phyloP scores from a whole-genome alignment of 306 rosid genomes.

The Neltuma alba region DNA sequence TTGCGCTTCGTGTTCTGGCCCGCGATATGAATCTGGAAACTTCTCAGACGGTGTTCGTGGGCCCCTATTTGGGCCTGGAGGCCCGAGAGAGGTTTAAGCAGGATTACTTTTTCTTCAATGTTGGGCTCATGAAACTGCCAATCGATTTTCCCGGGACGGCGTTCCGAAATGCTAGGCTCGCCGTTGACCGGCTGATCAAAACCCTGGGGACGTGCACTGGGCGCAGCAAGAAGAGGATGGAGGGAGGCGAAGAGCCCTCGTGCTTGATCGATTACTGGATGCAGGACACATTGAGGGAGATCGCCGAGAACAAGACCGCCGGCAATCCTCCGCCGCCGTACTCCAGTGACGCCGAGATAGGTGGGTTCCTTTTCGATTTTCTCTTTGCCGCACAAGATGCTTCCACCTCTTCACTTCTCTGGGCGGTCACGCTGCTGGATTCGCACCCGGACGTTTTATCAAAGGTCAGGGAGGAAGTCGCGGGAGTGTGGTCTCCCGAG shows the following conservation, averaged over 20 bases:
- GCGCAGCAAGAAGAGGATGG: constrained; percentile 60
- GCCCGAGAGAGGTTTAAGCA: constrained; percentile 60
- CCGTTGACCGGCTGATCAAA: constrained; percentile 58
- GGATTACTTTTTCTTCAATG: constrained; percentile 77
- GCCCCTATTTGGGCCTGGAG: constrained; percentile 60
- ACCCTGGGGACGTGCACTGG: constrained; percentile 51
- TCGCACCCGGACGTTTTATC: constrained; percentile 66
- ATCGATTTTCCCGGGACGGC: constrained; percentile 78
- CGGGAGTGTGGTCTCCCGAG: constrained; percentile 66
- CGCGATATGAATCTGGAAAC: constrained; percentile 89
- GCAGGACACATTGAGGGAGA: constrained; percentile 66
- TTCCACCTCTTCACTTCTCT: constrained; percentile 82
- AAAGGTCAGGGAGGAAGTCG: constrained; percentile 60
- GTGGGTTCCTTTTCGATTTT: constrained; percentile 76
- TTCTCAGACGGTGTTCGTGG: constrained; percentile 83
- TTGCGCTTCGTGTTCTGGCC: constrained; percentile 55
- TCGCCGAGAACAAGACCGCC: constrained; percentile 22
- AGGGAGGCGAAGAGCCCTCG: constrained; percentile 53
- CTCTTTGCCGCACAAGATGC: constrained; percentile 94
- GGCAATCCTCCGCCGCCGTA: constrained; percentile 37
- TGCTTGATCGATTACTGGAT: constrained; percentile 89
- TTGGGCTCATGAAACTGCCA: constrained; percentile 81
- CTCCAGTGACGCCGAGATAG: constrained; percentile 57
- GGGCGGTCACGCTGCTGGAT: constrained; percentile 86
- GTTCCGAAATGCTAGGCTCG: constrained; percentile 81